Base-by-base conservation (phyloP, 2,329 filamentous ascomycete genomes). In the Diaporthe sp. region DNA sequence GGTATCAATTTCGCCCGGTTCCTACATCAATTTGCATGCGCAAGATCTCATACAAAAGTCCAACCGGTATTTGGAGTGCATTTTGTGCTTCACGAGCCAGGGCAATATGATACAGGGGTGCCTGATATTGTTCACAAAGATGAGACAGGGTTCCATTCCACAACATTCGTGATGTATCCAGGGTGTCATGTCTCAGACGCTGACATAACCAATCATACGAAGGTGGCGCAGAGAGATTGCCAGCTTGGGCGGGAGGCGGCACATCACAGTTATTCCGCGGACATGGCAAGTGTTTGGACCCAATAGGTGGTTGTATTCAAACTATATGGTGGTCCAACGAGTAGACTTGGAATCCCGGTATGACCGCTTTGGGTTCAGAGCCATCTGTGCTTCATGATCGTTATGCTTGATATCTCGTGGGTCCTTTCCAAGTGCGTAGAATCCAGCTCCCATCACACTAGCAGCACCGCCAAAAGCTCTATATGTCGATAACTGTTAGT, bases 341-440 rank as follows among this genome's bases (percentile, higher is more conserved):
- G 71, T 73, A 25, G 63, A 69, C n/a, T 59, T 73, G 4, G 71
- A 73, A 22, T 73, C 71, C 27, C 71, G 42, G 37, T 47, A 73
- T 37, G 58, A 70, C 10, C 53, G 39, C 63, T 73, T 73, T 12
- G 71, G 71, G 53, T 55, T 73, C 63, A 73, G 25, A 42, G 44
- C 71, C 71, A 53, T 8, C 17, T 72, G 71, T 5, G 59, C 71
- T 19, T 56, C 17, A 30, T 72, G 71, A 50, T 72, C 71, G 9
- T 37, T 72, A n/a, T 72, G 71, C 50, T 72, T 53, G 15, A 72
- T 42, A 9, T 37, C 59, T 25, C 71, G 37, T 2, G 71, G 39
- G 12, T 72, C 71, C n/a, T 65, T 55, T 17, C 71, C 71, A 17
- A 72, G 71, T 8, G 51, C 61, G 37, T 72, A 72, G 1, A 72